Conservation (phyloP, 78 protist genomes). For the Anaeramoeba flamelloides region DNA sequence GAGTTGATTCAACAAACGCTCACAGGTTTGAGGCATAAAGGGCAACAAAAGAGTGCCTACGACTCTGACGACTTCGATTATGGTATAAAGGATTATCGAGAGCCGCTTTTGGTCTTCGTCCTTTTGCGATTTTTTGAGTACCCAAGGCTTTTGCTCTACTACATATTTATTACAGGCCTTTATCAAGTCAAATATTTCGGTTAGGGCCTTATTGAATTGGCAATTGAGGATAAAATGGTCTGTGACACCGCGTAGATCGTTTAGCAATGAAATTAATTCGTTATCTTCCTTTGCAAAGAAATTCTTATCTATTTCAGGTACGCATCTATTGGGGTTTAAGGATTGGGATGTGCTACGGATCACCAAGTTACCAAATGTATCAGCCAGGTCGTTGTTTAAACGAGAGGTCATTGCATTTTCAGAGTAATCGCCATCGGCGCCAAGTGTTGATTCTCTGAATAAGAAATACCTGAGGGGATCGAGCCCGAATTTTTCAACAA, state of each 20-base stretch:
- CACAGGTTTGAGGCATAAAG: conserved; percentile 4
- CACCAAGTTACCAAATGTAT: conserved; percentile 21
- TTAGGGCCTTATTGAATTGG: not conserved
- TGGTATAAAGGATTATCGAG: conserved; percentile 6
- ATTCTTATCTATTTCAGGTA: too few species aligned
- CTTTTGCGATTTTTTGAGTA: conserved; percentile 6
- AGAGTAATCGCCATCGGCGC: not conserved
- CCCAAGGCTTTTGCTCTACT: conserved; percentile 16
- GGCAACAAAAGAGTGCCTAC: conserved; percentile 6
- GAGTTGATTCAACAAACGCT: too few species aligned
- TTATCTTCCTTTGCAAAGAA: not conserved
- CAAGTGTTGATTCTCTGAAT: not conserved
- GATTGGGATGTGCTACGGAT: conserved; percentile 5
- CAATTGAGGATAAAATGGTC: not conserved
- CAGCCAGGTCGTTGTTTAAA: conserved; percentile 18
- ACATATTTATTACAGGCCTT: conserved; percentile 2
- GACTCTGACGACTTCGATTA: conserved; percentile 1
- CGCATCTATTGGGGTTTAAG: not conserved
- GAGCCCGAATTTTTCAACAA: conserved; percentile 29
- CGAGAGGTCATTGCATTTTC: not conserved
- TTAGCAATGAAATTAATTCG: too few species aligned
- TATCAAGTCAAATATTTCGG: not conserved
- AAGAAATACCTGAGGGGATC: not conserved
- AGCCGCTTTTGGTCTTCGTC: not conserved
- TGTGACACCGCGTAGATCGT: too few species aligned